Conservation (phyloP, 495 filamentous ascomycete species). For the Cryomyces minteri region DNA sequence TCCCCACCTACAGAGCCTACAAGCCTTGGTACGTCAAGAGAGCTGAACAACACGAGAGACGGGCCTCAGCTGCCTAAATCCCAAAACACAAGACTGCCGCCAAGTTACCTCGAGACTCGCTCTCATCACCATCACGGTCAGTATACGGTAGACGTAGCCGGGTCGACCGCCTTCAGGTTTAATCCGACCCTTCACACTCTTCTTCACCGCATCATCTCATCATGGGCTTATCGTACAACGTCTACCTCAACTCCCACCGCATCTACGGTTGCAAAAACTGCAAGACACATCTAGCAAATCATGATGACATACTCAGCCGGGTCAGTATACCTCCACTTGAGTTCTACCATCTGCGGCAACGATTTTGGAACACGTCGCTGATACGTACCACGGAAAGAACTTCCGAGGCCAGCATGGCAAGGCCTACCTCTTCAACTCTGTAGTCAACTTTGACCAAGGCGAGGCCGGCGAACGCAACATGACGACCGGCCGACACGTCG, state of each 20-base stretch:
- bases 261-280: constrained; percentile 94
- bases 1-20: no score
- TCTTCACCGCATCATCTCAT: neutral
- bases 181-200: no score
- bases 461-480: constrained; percentile 87
- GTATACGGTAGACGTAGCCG: no score
- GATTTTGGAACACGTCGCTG: neutral
- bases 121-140: no score
- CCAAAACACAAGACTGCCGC: no score
- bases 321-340: constrained; percentile 30
- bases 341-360: neutral
- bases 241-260: constrained; percentile 74
- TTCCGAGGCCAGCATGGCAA: constrained; percentile 98
- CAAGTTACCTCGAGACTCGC: no score
- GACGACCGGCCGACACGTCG: constrained; percentile 92
- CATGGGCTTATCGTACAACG: constrained; percentile 94
- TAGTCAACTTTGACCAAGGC: constrained; percentile 71
- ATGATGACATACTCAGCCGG: constrained; percentile 88
- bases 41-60: no score
- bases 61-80: no score
- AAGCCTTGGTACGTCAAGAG: no score
- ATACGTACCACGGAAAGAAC: constrained; percentile 37
- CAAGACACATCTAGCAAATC: constrained; percentile 87
- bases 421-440: constrained; percentile 85
- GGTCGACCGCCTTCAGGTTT: no score